A percentile compares a stretch with the other conserved stretches of the same genome.
Evolutionary conservation across 2,329 filamentous ascomycete genomes (phyloP).

Genomic region (Phaeosphaeriaceae sp.): DNA sequence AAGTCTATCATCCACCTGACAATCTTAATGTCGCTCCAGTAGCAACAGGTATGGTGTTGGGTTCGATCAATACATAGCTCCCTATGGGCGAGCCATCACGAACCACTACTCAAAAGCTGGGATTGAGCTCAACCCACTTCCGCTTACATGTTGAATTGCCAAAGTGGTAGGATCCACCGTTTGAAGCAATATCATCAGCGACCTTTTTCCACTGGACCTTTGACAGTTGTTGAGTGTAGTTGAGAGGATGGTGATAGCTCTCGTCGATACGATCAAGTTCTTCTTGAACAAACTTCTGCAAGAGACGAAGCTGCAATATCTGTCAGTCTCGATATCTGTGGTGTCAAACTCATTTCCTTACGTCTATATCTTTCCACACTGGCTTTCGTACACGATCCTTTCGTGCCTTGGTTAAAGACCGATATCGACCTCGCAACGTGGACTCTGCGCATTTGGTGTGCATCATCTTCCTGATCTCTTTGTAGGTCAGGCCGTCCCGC

Average conservation of each 20-base stretch:
- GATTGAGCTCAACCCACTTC: conserved; percentile 60
- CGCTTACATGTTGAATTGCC: conserved; percentile 68
- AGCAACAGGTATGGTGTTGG: no score
- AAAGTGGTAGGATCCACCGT: conserved; percentile 65
- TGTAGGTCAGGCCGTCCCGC: conserved; percentile 66
- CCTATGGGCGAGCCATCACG: neutral
- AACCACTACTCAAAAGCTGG: neutral
- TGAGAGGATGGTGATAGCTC: conserved; percentile 9
- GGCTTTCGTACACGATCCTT: conserved; percentile 69
- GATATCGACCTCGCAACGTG: conserved; percentile 72
- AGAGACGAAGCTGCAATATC: conserved; percentile 27
- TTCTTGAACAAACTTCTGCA: conserved; percentile 27
- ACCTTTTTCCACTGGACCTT: conserved; percentile 67
- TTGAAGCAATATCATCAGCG: conserved; percentile 58
- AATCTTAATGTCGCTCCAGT: no score
- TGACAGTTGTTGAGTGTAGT: conserved; percentile 23
- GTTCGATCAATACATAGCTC: no score
- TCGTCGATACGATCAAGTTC: conserved; percentile 30
- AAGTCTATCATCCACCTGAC: no score
- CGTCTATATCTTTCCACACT: conserved; percentile 67
- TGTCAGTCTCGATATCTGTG: conserved; percentile 10
- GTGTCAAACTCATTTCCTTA: conserved; percentile 53
- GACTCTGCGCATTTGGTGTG: conserved; percentile 70
- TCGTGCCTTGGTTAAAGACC: conserved; percentile 69
- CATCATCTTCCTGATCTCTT: conserved; percentile 64